Evolutionary conservation across 2,329 filamentous ascomycete genomes (phyloP).

Genomic region (Aspergillus sojae): DNA sequence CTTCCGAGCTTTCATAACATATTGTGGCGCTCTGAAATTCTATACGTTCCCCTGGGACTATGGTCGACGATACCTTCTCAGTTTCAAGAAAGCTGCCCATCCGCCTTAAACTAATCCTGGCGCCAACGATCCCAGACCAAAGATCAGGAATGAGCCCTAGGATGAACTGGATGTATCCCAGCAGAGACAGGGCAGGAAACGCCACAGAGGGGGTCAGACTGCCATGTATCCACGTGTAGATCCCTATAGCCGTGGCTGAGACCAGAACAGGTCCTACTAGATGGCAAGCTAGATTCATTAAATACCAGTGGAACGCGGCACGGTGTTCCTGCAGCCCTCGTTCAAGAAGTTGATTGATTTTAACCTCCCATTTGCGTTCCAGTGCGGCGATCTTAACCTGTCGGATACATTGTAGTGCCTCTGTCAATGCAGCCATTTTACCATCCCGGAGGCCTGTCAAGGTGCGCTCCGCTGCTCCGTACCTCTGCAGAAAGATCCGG

Average conservation of each 20-base stretch:
- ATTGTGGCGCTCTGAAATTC: constrained; percentile 68
- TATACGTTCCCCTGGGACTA: constrained; percentile 58
- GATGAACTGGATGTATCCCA: constrained; percentile 70
- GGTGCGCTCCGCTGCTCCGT: constrained; percentile 65
- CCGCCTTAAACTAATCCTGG: constrained; percentile 68
- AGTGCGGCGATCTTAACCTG: constrained; percentile 84
- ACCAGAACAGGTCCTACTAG: constrained; percentile 73
- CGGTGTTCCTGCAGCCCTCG: constrained; percentile 69
- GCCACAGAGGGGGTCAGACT: constrained; percentile 70
- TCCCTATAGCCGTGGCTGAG: constrained; percentile 68
- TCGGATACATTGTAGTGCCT: constrained; percentile 75
- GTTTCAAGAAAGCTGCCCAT: constrained; percentile 72
- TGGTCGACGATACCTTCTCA: constrained; percentile 49
- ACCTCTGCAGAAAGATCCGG: constrained; percentile 62
- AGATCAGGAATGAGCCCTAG: constrained; percentile 73
- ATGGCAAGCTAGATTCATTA: constrained; percentile 68
- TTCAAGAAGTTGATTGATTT: constrained; percentile 66
- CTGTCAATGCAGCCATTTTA: constrained; percentile 75
- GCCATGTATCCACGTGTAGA: constrained; percentile 67
- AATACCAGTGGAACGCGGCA: constrained; percentile 66
- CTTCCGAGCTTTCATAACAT: neutral
- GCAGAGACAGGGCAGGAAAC: constrained; percentile 73
- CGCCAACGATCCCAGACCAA: constrained; percentile 69
- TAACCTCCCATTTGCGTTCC: constrained; percentile 73
- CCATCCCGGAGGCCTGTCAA: constrained; percentile 76